These are phyloP conservation scores for Golubevia pallescens DNA, from an alignment of 1,284 basidiomycete species.

Conservation along the genomic window DNA sequence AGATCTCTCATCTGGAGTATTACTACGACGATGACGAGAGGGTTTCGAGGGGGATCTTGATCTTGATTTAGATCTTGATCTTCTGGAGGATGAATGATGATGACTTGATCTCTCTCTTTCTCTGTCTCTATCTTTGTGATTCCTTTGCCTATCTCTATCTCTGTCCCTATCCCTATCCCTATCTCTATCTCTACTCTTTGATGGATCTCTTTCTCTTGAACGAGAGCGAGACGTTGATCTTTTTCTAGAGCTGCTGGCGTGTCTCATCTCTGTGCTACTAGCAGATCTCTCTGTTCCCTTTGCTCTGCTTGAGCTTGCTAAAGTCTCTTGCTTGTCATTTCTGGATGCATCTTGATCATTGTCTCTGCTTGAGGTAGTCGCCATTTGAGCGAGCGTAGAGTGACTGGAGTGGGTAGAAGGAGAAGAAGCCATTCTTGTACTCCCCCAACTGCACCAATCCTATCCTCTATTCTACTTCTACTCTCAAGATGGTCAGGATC, in stretches of 20 bases:
- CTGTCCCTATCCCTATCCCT: conserved; percentile 1
- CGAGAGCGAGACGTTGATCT: conserved; percentile 1
- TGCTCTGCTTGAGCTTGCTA: conserved; percentile 5
- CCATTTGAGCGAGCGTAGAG: too few relatives aligned
- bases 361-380: too few relatives aligned
- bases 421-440: too few relatives aligned
- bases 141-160: not conserved
- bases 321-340: not conserved
- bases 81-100: not conserved
- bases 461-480: not conserved
- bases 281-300: not conserved
- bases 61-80: too few relatives aligned
- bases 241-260: not conserved
- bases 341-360: too few relatives aligned
- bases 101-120: not conserved
- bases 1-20: too few relatives aligned
- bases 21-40: too few relatives aligned
- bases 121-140: conserved; percentile 5
- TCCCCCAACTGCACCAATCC: too few relatives aligned
- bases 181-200: not conserved
- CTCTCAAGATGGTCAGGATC: conserved; percentile 49
- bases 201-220: not conserved
- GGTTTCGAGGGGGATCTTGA: too few relatives aligned
- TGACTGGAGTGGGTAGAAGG: too few relatives aligned
- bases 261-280: not conserved